Conservation (phyloP, 2,329 filamentous ascomycete genomes). For the Talaromyces islandicus region DNA sequence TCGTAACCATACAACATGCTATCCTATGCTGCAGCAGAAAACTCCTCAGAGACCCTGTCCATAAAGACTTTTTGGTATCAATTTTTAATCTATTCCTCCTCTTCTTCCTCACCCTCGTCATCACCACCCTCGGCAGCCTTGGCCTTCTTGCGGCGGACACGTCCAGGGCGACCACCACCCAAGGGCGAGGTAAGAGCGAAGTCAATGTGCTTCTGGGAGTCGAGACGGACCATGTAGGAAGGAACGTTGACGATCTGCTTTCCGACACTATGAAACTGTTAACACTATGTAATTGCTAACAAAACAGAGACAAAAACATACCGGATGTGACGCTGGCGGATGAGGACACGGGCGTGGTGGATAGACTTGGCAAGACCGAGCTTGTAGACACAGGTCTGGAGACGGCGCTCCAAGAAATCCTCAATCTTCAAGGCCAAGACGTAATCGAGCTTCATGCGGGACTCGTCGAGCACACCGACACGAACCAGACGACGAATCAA, state of each 20-base stretch:
- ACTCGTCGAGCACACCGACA: constrained; percentile 99
- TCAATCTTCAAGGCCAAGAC: constrained; percentile 98
- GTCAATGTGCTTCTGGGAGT: constrained; percentile 99
- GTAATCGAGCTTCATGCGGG: constrained; percentile 99
- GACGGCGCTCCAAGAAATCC: constrained; percentile 99
- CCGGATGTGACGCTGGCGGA: constrained; percentile 98
- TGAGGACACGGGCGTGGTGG: constrained; percentile 99
- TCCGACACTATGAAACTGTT: constrained; percentile 61
- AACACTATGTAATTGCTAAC: background rate
- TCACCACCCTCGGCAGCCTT: constrained; percentile 76
- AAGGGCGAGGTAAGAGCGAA: constrained; percentile 97
- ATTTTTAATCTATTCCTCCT: constrained; percentile 62
- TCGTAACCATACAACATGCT: constrained; percentile 36
- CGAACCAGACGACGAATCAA: constrained; percentile 99
- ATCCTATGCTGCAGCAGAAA: constrained; percentile 33
- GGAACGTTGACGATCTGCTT: constrained; percentile 99
- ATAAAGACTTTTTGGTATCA: constrained; percentile 23
- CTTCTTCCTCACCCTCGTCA: constrained; percentile 61
- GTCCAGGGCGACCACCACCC: constrained; percentile 91
- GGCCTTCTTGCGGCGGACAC: constrained; percentile 99
- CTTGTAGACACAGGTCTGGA: constrained; percentile 99
- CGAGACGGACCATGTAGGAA: constrained; percentile 98
- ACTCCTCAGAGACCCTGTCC: constrained; percentile 32
- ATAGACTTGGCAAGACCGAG: constrained; percentile 99
- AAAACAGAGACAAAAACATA: constrained; percentile 27